Conservation (phyloP, 2,329 filamentous ascomycete species). For the Diaporthe capsici region DNA sequence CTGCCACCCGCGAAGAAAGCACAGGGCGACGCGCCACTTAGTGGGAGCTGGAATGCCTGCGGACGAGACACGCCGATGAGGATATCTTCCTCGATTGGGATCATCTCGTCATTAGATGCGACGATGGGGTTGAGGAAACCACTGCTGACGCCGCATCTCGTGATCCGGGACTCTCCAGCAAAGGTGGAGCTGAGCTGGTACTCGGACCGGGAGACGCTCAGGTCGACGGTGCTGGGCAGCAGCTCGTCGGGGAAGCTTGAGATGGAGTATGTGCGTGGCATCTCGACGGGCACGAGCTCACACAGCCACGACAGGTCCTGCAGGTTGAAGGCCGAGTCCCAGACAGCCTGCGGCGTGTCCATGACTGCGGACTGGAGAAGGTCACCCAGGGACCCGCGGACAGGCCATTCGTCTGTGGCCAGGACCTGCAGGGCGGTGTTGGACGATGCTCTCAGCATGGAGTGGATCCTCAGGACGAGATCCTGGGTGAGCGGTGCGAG, state of each 20-base stretch:
- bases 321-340: constrained; percentile 65
- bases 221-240: constrained; percentile 64
- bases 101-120: constrained; percentile 54
- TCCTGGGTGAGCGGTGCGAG: constrained; percentile 66
- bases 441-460: constrained; percentile 63
- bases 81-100: constrained; percentile 60
- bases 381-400: constrained; percentile 64
- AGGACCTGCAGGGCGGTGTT: constrained; percentile 63
- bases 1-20: constrained; percentile 68
- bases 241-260: constrained; percentile 65
- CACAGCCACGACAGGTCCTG: constrained; percentile 60
- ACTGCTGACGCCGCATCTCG: constrained; percentile 64
- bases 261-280: constrained; percentile 68
- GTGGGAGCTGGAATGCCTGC: constrained; percentile 65
- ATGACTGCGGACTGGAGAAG: constrained; percentile 62
- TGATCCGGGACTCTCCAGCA: constrained; percentile 49
- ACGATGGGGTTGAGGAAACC: constrained; percentile 68
- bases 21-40: constrained; percentile 64
- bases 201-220: constrained; percentile 66
- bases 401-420: constrained; percentile 65
- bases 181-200: constrained; percentile 62
- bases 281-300: constrained; percentile 62
- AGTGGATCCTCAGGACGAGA: constrained; percentile 63
- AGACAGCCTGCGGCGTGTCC: constrained; percentile 63
- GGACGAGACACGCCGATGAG: constrained; percentile 67